Evolutionary conservation across 2,329 filamentous ascomycete species (phyloP), one percentile per base, ranked within the genome.

Genomic region (Penicillium griseofulvum): DNA sequence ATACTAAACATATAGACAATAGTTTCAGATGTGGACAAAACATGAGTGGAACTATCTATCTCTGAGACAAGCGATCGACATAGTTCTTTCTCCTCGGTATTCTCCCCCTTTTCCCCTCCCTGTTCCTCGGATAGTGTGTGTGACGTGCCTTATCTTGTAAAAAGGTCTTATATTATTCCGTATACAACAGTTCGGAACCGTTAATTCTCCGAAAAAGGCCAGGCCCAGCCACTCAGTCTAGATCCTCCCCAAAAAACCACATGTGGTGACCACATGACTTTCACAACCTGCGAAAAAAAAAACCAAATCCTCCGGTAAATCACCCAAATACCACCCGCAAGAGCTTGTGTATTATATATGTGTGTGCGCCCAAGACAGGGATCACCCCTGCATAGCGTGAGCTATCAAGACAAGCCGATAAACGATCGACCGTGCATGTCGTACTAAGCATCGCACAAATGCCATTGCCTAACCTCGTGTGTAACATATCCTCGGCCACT

Each of bases 1-100:
- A 51, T 51, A 12, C 22, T 28, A 28, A 5, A 44, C 44, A 50
- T 44, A 28, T 24, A 37, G 24, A 52, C 46, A 50, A 51, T 51
- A 54, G 52, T 54, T 51, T 54, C 52, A 54, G 39, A 45, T 51
- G 47, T 51, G 52, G 47, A 45, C 52, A 54, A 49, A 54, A 28
- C 50, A 49, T 16, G 37, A 43, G 34, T 22, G n/a, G 26, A 45
- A 16, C 52, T 51, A 51, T 51, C 39, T 33, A 22, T 45, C 36
- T 45, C 33, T 54, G 52, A 54, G 26, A 54, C 52, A 54, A 43
- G 41, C 16, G 52, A 54, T 54, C 52, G 34, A 54, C 52, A 39
- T 49, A 5, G 45, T 17, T 29, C 12, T 37, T 26, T 42, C 19
- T 42, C 22, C 19, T 48, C 29, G n/a, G 28, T n/a, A 33, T 34